Conservation (phyloP, 169 alveolate genomes). For the Besnoitia besnoiti region DNA sequence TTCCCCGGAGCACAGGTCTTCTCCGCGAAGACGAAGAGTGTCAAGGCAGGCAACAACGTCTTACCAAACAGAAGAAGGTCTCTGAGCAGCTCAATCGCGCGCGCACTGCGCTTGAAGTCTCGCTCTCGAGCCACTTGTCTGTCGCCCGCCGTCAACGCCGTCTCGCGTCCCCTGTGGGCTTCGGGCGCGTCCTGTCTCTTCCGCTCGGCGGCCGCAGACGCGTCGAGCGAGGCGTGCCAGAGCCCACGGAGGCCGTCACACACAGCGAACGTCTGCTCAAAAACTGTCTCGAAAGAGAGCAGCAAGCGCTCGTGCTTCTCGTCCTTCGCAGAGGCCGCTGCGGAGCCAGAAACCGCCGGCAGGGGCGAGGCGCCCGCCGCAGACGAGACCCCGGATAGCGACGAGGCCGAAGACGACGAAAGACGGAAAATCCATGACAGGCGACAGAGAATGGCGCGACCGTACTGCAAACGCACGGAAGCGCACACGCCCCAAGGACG, state of each 20-base stretch:
- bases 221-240: background rate
- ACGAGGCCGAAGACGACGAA: background rate
- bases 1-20: too few relatives aligned
- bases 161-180: background rate
- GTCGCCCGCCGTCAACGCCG: background rate
- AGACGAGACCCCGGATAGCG: too few relatives aligned
- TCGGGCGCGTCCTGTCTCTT: background rate
- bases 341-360: background rate
- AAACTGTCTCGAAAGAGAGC: background rate
- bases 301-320: background rate
- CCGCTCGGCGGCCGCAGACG: background rate
- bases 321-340: background rate
- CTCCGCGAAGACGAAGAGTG: too few relatives aligned
- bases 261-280: background rate
- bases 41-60: too few relatives aligned
- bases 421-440: background rate
- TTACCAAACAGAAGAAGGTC: background rate
- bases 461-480: background rate
- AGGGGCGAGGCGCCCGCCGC: too few relatives aligned
- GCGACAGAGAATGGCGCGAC: slow-evolving; percentile 3
- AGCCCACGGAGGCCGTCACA: background rate
- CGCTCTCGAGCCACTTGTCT: background rate
- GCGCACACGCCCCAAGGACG: background rate
- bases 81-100: background rate
- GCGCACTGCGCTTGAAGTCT: background rate